These are phyloP conservation scores for Brassica carinata DNA, from an alignment of 345 rosid genomes.

Conservation along the genomic window DNA sequence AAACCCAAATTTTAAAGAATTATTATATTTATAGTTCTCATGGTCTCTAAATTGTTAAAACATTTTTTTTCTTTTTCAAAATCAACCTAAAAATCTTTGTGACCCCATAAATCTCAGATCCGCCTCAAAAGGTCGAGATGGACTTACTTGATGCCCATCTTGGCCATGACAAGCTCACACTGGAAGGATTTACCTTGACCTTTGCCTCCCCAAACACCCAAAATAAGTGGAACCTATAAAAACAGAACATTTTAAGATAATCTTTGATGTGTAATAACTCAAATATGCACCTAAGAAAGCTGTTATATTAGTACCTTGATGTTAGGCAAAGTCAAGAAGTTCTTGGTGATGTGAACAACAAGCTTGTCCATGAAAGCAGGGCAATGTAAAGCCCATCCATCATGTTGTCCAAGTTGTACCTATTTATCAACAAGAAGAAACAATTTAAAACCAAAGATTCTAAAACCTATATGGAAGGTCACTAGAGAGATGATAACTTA, in stretches of 20 bases:
- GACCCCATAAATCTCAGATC: neutral
- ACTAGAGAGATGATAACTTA: constrained; percentile 40
- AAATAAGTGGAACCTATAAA: constrained; percentile 80
- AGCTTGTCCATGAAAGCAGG: constrained; percentile 98
- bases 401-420: constrained; percentile 79
- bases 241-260: constrained; percentile 23
- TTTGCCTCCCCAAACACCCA: constrained; percentile 99
- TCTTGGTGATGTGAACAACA: constrained; percentile 91
- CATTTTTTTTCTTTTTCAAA: too few species aligned
- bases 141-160: constrained; percentile 98
- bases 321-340: constrained; percentile 90
- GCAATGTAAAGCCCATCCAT: constrained; percentile 93
- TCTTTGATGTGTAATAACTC: constrained; percentile 4
- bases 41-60: neutral
- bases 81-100: neutral
- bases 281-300: neutral
- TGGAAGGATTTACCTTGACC: constrained; percentile 99
- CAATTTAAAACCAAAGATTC: neutral
- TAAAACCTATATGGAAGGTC: neutral
- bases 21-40: too few species aligned
- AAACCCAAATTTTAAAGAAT: too few species aligned
- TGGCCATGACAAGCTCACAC: constrained; percentile 93
- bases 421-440: constrained; percentile 28
- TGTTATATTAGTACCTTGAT: constrained; percentile 60
- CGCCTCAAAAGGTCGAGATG: neutral